Conservation (phyloP, 495 filamentous ascomycete species). For the Lasiosphaeria miniovina region DNA sequence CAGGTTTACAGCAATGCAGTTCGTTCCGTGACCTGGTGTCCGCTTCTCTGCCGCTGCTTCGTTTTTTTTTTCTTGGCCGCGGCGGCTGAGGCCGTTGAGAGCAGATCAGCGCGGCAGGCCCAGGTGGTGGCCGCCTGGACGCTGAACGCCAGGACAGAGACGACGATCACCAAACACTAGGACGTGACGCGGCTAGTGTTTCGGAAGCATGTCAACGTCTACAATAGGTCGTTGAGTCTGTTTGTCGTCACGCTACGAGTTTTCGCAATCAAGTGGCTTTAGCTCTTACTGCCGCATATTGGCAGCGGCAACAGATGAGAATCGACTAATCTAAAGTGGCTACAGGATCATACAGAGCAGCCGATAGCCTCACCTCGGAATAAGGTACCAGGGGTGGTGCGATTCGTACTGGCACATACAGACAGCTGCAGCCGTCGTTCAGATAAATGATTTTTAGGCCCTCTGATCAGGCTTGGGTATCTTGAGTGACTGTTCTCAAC, state of each 20-base stretch:
- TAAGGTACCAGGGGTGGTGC: no score
- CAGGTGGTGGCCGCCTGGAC: not conserved
- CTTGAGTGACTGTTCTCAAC: not conserved
- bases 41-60: no score
- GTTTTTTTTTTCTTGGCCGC: not conserved
- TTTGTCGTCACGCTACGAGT: not conserved
- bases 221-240: not conserved
- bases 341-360: no score
- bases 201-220: not conserved
- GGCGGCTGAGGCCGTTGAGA: not conserved
- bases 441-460: no score
- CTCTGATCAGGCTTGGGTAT: not conserved
- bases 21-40: no score
- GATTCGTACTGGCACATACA: not conserved
- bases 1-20: no score
- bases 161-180: not conserved
- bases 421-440: not conserved
- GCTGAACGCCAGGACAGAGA: not conserved
- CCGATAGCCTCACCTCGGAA: no score
- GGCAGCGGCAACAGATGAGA: no score
- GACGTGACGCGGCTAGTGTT: not conserved
- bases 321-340: no score
- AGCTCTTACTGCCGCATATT: not conserved
- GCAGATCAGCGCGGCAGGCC: no score
- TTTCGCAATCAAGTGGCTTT: not conserved